Percentiles rank a stretch among this genome's conserved stretches.
phyloP scores from a whole-genome alignment of 805 yeast species.

The Wickerhamomyces alni region DNA sequence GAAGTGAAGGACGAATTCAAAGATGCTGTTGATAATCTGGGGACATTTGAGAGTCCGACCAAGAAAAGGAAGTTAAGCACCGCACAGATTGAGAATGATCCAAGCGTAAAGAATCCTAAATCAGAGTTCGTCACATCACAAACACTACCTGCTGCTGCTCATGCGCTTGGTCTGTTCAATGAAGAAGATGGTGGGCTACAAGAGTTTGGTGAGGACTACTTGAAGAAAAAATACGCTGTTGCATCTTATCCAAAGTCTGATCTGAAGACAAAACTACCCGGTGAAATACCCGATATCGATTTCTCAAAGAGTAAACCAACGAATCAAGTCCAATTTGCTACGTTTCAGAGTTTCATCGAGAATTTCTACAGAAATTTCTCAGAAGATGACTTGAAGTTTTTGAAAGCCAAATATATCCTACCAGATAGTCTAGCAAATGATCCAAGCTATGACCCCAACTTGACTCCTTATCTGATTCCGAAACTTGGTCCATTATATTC shows the following conservation, averaged over 20 bases:
- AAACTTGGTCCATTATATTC: conserved; percentile 78
- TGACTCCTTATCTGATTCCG: conserved; percentile 76
- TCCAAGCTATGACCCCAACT: conserved; percentile 55
- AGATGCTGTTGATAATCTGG: conserved; percentile 12
- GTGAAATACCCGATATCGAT: conserved; percentile 81
- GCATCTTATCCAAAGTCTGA: conserved; percentile 84
- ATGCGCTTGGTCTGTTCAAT: conserved; percentile 57
- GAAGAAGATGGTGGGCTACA: conserved; percentile 53
- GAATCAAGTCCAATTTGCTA: conserved; percentile 87
- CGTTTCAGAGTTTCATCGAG: conserved; percentile 81
- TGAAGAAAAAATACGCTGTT: conserved; percentile 77
- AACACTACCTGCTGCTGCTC: conserved; percentile 59
- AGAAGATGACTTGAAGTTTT: conserved; percentile 76
- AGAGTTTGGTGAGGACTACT: conserved; percentile 65
- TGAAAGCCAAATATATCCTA: conserved; percentile 54
- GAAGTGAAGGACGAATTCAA: conserved; percentile 17
- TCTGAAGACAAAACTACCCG: conserved; percentile 72
- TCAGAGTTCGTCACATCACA: conserved; percentile 71
- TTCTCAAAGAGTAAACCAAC: conserved; percentile 78
- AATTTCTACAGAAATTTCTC: conserved; percentile 71
- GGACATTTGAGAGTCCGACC: background rate
- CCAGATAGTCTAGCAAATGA: conserved; percentile 38
- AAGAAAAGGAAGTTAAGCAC: conserved; percentile 14
- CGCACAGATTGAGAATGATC: conserved; percentile 43
- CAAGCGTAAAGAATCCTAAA: conserved; percentile 61